Evolutionary conservation across 1,139 yeast species (phyloP).

Genomic region (Saccharomyces pastorianus): DNA sequence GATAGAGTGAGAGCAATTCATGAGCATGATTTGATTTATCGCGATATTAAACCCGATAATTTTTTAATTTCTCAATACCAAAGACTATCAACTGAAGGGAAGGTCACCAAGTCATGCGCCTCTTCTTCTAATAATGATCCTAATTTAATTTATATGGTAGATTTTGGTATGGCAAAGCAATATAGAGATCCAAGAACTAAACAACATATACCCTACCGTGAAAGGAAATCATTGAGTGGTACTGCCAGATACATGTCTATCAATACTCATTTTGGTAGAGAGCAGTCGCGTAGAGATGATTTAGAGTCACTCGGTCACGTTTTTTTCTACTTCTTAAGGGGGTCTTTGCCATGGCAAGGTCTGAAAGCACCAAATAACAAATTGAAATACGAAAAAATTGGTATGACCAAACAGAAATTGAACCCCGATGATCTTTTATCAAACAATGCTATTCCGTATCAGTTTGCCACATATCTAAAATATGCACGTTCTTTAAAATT

Average conservation of each 20-base stretch:
- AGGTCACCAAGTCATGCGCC: slow-evolving; percentile 19
- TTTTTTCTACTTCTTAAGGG: slow-evolving; percentile 84
- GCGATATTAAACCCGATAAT: slow-evolving; percentile 95
- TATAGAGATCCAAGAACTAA: slow-evolving; percentile 92
- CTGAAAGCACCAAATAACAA: slow-evolving; percentile 96
- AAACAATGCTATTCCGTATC: slow-evolving; percentile 53
- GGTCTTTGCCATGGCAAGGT: slow-evolving; percentile 98
- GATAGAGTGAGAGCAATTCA: slow-evolving; percentile 80
- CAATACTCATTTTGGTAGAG: slow-evolving; percentile 94
- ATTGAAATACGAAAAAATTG: slow-evolving; percentile 92
- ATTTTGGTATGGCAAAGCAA: slow-evolving; percentile 97
- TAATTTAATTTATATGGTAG: slow-evolving; percentile 55
- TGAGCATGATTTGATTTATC: slow-evolving; percentile 79
- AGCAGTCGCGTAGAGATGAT: slow-evolving; percentile 92
- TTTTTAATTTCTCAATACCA: slow-evolving; percentile 51
- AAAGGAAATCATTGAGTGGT: slow-evolving; percentile 87
- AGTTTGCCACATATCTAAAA: slow-evolving; percentile 77
- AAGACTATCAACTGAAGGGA: slow-evolving; percentile 13
- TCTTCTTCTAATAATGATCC: slow-evolving; percentile 26
- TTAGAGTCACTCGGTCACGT: slow-evolving; percentile 94
- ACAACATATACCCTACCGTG: slow-evolving; percentile 93
- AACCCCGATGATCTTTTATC: slow-evolving; percentile 69
- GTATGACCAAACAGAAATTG: slow-evolving; percentile 85
- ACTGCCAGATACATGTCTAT: slow-evolving; percentile 97
- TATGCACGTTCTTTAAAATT: slow-evolving; percentile 77